Percentiles rank a stretch among this genome's conserved stretches.
Evolutionary conservation across 257 asterid genomes (phyloP).

Genomic region (Paraleonurus japonicus): DNA sequence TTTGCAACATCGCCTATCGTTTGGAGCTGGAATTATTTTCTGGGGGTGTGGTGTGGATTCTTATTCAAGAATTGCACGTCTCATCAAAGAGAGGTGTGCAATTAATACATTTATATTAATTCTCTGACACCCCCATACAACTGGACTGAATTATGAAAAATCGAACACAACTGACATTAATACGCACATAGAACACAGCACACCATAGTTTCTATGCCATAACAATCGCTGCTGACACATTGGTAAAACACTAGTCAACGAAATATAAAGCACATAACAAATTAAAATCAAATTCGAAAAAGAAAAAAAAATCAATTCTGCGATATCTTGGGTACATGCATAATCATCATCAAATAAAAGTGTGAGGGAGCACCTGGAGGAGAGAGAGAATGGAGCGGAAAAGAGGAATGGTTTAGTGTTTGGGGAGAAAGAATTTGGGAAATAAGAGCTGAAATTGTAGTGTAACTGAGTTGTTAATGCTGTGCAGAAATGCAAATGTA

Average conservation of each 20-base stretch:
- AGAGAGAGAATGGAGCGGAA: slow-evolving; percentile 11
- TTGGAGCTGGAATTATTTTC: background rate
- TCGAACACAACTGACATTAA: background rate
- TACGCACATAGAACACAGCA: background rate
- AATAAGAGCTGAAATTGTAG: slow-evolving; percentile 18
- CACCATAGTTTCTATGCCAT: background rate
- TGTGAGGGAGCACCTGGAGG: slow-evolving; percentile 32
- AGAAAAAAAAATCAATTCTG: background rate
- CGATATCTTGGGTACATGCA: background rate
- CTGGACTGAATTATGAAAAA: too few species aligned
- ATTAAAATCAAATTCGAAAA: background rate
- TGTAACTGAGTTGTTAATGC: slow-evolving; percentile 7
- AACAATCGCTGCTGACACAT: slow-evolving; percentile 7
- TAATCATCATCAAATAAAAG: slow-evolving; percentile 5
- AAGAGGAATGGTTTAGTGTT: slow-evolving; percentile 14
- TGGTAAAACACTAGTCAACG: slow-evolving; percentile 12
- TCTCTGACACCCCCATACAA: too few species aligned
- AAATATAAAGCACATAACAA: background rate
- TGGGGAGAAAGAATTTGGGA: slow-evolving; percentile 11
- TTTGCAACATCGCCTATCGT: background rate
- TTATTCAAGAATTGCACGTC: too few species aligned
- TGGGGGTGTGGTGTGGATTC: background rate
- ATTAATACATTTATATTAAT: too few species aligned
- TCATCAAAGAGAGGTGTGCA: too few species aligned
- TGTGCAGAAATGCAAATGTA: slow-evolving; percentile 20